Evolutionary conservation across 805 yeast species (phyloP).

Genomic region (Lachancea sp.): DNA sequence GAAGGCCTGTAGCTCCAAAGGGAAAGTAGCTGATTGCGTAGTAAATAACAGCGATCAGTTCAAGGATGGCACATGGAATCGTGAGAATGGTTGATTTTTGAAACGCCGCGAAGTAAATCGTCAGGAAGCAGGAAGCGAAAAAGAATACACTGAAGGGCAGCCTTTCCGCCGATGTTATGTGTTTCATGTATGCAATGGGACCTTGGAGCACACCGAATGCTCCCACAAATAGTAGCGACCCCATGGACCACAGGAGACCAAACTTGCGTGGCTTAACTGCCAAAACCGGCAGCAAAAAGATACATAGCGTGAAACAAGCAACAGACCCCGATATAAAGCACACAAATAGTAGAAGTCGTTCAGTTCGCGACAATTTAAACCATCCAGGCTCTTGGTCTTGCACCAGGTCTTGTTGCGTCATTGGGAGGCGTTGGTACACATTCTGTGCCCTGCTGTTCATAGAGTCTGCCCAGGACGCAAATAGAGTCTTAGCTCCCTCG

Average conservation of each 20-base stretch:
- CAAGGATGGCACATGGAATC: slow-evolving; percentile 64
- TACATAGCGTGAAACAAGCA: slow-evolving; percentile 76
- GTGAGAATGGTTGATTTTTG: slow-evolving; percentile 68
- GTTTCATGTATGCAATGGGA: slow-evolving; percentile 70
- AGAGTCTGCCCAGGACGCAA: slow-evolving; percentile 36
- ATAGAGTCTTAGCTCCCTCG: slow-evolving; percentile 34
- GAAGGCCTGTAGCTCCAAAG: slow-evolving; percentile 76
- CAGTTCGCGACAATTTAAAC: slow-evolving; percentile 71
- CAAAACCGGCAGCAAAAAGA: slow-evolving; percentile 80
- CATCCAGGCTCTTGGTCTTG: slow-evolving; percentile 62
- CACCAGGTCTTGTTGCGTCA: slow-evolving; percentile 46
- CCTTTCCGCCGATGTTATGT: slow-evolving; percentile 68
- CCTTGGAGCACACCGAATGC: slow-evolving; percentile 93
- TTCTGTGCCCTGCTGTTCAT: slow-evolving; percentile 41
- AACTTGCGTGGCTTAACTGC: slow-evolving; percentile 88
- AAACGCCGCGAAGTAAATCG: slow-evolving; percentile 71
- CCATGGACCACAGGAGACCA: slow-evolving; percentile 86
- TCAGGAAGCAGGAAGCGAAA: slow-evolving; percentile 70
- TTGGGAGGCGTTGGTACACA: slow-evolving; percentile 60
- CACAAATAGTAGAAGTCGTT: slow-evolving; percentile 69
- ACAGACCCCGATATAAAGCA: slow-evolving; percentile 69
- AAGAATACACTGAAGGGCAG: slow-evolving; percentile 75
- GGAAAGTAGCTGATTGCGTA: slow-evolving; percentile 93
- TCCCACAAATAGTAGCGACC: slow-evolving; percentile 75
- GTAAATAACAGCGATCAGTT: slow-evolving; percentile 80